Conservation (phyloP, 441 rosid genomes). For the Viola pubescens region DNA sequence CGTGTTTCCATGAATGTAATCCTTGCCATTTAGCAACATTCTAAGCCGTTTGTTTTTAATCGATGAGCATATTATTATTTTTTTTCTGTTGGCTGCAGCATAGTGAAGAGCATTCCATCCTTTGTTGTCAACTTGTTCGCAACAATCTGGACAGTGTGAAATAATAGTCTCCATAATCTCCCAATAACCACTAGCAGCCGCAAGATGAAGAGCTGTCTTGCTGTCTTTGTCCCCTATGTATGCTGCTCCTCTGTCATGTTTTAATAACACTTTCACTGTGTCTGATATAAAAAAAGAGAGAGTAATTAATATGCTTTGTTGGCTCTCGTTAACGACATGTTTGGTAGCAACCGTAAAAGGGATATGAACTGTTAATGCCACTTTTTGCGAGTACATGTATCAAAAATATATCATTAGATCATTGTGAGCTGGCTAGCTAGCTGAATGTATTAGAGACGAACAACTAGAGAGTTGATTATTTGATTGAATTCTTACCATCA, state of each 20-base stretch:
- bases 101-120: constrained; percentile 19
- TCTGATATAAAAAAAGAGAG: too few relatives aligned
- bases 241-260: neutral
- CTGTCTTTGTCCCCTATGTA: neutral
- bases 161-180: neutral
- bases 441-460: too few relatives aligned
- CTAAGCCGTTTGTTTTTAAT: neutral
- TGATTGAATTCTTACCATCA: too few relatives aligned
- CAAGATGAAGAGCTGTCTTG: constrained; percentile 11
- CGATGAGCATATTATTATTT: neutral
- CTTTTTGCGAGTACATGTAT: too few relatives aligned
- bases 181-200: neutral
- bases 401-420: too few relatives aligned
- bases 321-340: too few relatives aligned
- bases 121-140: neutral
- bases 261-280: neutral
- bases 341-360: too few relatives aligned
- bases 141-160: constrained; percentile 5
- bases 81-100: constrained; percentile 1
- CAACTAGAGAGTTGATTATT: too few relatives aligned
- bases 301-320: too few relatives aligned
- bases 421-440: too few relatives aligned
- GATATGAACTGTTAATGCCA: too few relatives aligned
- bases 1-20: neutral
- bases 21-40: neutral